Conservation (phyloP, 116 monocot genomes). For the Papilionanthe hybrid region DNA sequence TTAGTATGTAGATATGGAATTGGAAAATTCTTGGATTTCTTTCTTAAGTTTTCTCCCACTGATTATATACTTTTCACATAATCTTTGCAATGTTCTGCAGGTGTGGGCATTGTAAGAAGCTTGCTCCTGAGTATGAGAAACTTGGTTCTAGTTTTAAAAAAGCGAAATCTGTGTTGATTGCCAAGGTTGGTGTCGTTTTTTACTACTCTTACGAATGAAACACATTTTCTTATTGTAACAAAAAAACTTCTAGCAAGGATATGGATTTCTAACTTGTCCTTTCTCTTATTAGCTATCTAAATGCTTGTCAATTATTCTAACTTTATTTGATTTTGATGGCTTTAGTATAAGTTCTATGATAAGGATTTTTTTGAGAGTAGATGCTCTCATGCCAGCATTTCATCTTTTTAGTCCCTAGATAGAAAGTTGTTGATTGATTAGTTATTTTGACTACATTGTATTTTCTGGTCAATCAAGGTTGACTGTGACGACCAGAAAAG, state of each 20-base stretch:
- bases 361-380: background rate
- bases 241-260: background rate
- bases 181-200: conserved; percentile 27
- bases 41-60: background rate
- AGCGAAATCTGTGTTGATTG: conserved; percentile 48
- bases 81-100: conserved; percentile 14
- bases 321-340: background rate
- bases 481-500: conserved; percentile 47
- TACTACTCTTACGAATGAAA: background rate
- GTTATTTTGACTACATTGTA: background rate
- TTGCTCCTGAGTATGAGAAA: conserved; percentile 53
- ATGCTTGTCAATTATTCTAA: background rate
- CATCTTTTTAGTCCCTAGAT: background rate
- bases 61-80: background rate
- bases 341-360: background rate
- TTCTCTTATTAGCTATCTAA: background rate
- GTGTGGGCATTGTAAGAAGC: conserved; percentile 68
- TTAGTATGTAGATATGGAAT: background rate
- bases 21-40: background rate
- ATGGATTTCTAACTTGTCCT: background rate
- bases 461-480: conserved; percentile 20
- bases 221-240: background rate
- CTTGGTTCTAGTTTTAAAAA: conserved; percentile 52
- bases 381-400: background rate
- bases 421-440: background rate